Conservation (phyloP, 768 basidiomycete species). For the Butyriboletus loyo region DNA sequence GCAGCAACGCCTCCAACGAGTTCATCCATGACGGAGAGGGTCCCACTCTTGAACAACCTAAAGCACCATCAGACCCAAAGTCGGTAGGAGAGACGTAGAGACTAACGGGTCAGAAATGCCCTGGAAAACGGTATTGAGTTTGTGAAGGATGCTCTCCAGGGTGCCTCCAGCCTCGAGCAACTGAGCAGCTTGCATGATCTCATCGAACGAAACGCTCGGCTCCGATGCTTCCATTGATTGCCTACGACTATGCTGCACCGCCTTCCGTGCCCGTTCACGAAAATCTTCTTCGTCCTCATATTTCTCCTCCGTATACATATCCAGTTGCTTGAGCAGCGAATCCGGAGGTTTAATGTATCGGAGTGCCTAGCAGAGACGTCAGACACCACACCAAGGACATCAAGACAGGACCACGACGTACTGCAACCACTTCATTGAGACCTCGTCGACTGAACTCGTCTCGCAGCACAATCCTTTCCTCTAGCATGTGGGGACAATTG, state of each 20-base stretch:
- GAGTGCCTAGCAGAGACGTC: slow-evolving; percentile 49
- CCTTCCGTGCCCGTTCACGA: slow-evolving; percentile 56
- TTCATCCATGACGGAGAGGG: slow-evolving; percentile 57
- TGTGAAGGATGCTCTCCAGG: slow-evolving; percentile 60
- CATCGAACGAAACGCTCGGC: slow-evolving; percentile 53
- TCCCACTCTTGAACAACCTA: slow-evolving; percentile 62
- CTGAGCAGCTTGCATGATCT: slow-evolving; percentile 57
- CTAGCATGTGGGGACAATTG: slow-evolving; percentile 70
- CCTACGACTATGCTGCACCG: slow-evolving; percentile 27
- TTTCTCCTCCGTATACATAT: slow-evolving; percentile 83
- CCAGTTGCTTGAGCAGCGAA: slow-evolving; percentile 71
- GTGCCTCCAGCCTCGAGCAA: slow-evolving; percentile 29
- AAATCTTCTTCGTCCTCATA: slow-evolving; percentile 88
- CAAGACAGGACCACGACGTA: slow-evolving; percentile 38
- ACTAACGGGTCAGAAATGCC: slow-evolving; percentile 61
- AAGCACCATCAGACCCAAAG: slow-evolving; percentile 5
- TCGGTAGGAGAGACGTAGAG: background rate
- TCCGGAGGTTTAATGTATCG: slow-evolving; percentile 77
- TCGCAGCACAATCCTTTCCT: slow-evolving; percentile 73
- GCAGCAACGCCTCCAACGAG: slow-evolving; percentile 61
- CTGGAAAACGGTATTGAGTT: slow-evolving; percentile 54
- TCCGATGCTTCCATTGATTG: slow-evolving; percentile 38
- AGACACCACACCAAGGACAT: background rate
- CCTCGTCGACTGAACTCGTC: slow-evolving; percentile 84
- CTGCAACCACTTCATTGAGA: slow-evolving; percentile 79